phyloP scores from a whole-genome alignment of 192 early-diverging fungal genomes.

The Backusella circina region DNA sequence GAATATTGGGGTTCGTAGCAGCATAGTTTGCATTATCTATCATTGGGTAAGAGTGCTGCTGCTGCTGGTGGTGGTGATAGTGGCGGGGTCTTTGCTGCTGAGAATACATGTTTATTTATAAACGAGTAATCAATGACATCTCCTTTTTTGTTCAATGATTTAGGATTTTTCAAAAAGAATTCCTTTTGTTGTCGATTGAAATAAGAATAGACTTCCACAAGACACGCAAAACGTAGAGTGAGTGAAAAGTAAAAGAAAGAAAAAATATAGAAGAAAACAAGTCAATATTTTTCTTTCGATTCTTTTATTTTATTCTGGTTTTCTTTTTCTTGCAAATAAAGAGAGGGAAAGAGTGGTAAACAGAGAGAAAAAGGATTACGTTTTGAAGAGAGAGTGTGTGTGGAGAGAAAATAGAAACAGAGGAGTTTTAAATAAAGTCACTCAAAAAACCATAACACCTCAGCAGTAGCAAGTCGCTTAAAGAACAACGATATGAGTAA shows the following conservation, averaged over 20 bases:
- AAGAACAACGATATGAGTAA: background rate
- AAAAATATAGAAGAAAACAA: background rate
- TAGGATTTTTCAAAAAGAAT: too few species aligned
- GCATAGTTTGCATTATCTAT: background rate
- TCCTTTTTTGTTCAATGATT: background rate
- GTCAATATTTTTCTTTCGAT: background rate
- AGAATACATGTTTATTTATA: background rate
- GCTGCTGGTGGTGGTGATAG: slow-evolving; percentile 9
- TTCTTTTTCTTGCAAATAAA: background rate
- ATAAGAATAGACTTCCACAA: background rate
- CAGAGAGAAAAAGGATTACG: background rate
- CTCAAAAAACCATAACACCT: background rate
- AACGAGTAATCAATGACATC: background rate
- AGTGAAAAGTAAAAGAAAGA: background rate
- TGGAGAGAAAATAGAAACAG: background rate
- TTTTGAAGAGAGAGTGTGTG: background rate
- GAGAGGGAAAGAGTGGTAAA: background rate
- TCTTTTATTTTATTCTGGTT: background rate
- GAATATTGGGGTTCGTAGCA: slow-evolving; percentile 1
- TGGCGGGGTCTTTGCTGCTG: background rate
- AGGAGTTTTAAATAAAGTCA: background rate
- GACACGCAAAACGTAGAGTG: background rate
- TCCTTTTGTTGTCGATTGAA: background rate
- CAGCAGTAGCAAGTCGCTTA: background rate
- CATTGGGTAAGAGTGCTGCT: slow-evolving; percentile 18